Evolutionary conservation across 2,329 filamentous ascomycete genomes (phyloP).

Genomic region (Microcyclospora pomicola): DNA sequence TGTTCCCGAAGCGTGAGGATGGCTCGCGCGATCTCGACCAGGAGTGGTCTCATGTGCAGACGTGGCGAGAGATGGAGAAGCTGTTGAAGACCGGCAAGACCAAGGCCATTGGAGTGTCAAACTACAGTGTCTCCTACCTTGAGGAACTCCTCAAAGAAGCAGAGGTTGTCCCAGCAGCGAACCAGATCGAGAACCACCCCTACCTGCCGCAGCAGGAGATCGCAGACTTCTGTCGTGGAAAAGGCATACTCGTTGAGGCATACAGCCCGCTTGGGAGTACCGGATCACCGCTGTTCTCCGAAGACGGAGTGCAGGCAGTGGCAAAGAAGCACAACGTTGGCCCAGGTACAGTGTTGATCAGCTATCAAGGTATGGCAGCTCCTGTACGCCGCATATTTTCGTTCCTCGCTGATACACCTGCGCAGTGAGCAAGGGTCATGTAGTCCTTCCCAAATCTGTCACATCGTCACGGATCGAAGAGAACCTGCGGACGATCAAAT

Average conservation of each 20-base stretch:
- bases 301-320: constrained; percentile 33
- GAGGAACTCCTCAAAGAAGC: constrained; percentile 32
- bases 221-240: constrained; percentile 51
- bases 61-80: constrained; percentile 64
- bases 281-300: constrained; percentile 34
- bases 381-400: neutral
- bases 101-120: constrained; percentile 38
- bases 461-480: constrained; percentile 54
- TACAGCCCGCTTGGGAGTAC: constrained; percentile 44
- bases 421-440: constrained; percentile 52
- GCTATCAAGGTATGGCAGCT: constrained; percentile 50
- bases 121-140: constrained; percentile 35
- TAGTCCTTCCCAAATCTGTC: constrained; percentile 61
- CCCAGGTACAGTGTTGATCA: constrained; percentile 48
- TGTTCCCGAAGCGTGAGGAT: constrained; percentile 61
- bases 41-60: constrained; percentile 56
- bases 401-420: constrained; percentile 4
- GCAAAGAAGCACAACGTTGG: constrained; percentile 37
- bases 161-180: constrained; percentile 14
- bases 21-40: constrained; percentile 60
- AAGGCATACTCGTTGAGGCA: constrained; percentile 58
- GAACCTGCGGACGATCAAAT: constrained; percentile 53
- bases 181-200: constrained; percentile 56
- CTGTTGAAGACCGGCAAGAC: constrained; percentile 36
- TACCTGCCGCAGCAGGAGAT: constrained; percentile 58